These are phyloP conservation scores for Scenedesmus sp. DNA, from an alignment of 163 green algal genomes.

Conservation along the genomic window DNA sequence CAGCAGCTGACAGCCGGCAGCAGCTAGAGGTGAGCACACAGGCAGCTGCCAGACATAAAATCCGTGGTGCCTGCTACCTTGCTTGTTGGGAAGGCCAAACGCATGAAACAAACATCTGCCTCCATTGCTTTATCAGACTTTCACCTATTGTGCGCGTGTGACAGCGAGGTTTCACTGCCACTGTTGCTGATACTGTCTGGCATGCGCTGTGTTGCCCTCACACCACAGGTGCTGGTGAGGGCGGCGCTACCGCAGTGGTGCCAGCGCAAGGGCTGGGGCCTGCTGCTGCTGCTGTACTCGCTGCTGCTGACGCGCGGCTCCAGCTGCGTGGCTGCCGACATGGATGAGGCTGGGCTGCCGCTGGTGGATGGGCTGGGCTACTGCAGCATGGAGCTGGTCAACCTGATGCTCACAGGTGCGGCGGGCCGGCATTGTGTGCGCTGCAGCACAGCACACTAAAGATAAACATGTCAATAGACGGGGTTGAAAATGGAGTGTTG, in stretches of 20 bases:
- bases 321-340: slow-evolving; percentile 59
- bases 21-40: slow-evolving; percentile 3
- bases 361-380: slow-evolving; percentile 77
- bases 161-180: background rate
- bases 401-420: slow-evolving; percentile 70
- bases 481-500: no score
- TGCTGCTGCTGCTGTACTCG: slow-evolving; percentile 75
- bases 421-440: background rate
- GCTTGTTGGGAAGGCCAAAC: no score
- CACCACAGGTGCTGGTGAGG: slow-evolving; percentile 7
- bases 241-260: slow-evolving; percentile 50
- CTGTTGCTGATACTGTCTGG: background rate
- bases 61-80: no score
- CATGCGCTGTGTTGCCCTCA: background rate
- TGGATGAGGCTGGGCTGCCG: slow-evolving; percentile 71
- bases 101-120: no score
- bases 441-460: background rate
- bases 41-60: background rate
- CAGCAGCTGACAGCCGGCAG: background rate
- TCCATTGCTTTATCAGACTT: no score
- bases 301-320: slow-evolving; percentile 67
- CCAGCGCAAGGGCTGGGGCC: slow-evolving; percentile 62
- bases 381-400: slow-evolving; percentile 85
- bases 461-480: no score
- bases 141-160: background rate